A percentile compares a stretch with the other conserved stretches of the same genome.
Conservation (phyloP, 768 basidiomycete genomes). For the Fomitopsis pulvina region DNA sequence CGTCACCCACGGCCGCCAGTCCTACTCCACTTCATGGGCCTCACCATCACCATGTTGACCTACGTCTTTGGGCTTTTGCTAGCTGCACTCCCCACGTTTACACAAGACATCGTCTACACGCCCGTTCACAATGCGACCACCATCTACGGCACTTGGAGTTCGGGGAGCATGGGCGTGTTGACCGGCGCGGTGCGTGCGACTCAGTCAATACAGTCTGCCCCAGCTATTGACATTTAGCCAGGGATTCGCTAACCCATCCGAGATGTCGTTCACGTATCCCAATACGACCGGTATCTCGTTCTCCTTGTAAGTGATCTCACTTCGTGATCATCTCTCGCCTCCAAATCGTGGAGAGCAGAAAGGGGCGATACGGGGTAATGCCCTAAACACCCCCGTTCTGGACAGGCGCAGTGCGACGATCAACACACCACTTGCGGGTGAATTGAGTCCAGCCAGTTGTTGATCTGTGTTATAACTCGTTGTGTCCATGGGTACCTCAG, state of each 20-base stretch:
- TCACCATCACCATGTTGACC: conserved; percentile 19
- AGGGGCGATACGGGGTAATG: too few species aligned
- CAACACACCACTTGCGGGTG: too few species aligned
- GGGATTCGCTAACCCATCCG: conserved; percentile 82
- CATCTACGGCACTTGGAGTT: conserved; percentile 81
- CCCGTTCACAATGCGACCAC: conserved; percentile 56
- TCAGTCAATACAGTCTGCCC: neutral
- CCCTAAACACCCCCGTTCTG: too few species aligned
- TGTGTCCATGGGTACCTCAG: too few species aligned
- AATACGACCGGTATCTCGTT: conserved; percentile 79
- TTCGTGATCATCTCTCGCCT: too few species aligned
- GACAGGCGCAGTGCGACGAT: too few species aligned
- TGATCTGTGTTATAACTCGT: too few species aligned
- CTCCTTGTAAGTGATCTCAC: conserved; percentile 67
- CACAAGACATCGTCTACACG: conserved; percentile 37
- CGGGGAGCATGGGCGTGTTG: conserved; percentile 65
- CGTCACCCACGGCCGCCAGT: conserved; percentile 10
- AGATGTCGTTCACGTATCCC: conserved; percentile 80
- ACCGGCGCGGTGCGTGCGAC: conserved; percentile 72
- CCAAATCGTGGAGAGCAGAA: too few species aligned
- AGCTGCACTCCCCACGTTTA: conserved; percentile 23
- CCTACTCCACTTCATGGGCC: conserved; percentile 1
- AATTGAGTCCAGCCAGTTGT: too few species aligned
- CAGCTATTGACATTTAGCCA: conserved; percentile 23
- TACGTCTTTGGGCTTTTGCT: conserved; percentile 22